Conservation (phyloP, 2,329 filamentous ascomycete species). For the Penicillium freii region DNA sequence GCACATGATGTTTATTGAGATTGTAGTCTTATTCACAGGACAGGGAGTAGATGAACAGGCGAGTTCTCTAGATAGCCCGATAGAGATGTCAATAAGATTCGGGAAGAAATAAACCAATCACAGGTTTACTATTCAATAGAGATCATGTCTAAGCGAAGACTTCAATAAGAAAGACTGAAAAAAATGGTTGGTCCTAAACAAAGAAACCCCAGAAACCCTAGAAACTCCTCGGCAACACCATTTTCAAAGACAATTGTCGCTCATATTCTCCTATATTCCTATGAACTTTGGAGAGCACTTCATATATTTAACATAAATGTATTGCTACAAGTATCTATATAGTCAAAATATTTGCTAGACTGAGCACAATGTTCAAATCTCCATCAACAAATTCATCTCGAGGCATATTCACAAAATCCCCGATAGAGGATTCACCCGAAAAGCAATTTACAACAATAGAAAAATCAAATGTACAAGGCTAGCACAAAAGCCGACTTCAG, state of each 20-base stretch:
- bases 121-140: not conserved
- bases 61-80: not conserved
- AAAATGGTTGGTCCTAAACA: not conserved
- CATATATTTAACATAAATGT: not conserved
- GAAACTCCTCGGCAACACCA: not conserved
- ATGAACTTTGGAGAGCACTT: fast-evolving
- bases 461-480: not conserved
- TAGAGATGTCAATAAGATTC: slow-evolving; percentile 1
- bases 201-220: not conserved
- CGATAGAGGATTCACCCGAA: not conserved
- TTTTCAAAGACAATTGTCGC: not conserved
- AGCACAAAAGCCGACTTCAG: not conserved
- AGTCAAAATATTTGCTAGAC: not conserved
- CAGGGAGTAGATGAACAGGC: slow-evolving; percentile 1
- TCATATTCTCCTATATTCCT: not conserved
- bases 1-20: not conserved
- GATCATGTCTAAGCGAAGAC: not conserved
- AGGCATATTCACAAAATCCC: not conserved
- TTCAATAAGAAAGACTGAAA: not conserved
- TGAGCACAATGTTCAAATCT: not conserved
- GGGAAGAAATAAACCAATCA: not conserved
- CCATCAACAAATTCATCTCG: not conserved
- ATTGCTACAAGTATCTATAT: not conserved
- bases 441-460: not conserved
- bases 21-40: not conserved